phyloP scores from a whole-genome alignment of 331 rosid genomes.

The Dryas integrifolia region DNA sequence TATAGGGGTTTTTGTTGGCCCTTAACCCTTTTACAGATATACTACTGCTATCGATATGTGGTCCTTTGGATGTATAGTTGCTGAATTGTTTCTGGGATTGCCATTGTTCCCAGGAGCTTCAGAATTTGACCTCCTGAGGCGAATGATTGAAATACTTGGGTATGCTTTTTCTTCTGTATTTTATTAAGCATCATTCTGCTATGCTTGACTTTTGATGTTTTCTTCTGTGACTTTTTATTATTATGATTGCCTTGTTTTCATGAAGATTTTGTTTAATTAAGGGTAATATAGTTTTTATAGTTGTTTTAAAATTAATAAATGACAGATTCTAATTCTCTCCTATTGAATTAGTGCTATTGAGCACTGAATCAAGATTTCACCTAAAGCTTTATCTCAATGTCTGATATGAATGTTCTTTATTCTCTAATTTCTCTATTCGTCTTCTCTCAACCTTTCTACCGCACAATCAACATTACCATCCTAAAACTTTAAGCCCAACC shows the following conservation, averaged over 20 bases:
- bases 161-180: conserved; percentile 38
- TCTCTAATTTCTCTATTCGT: background rate
- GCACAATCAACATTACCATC: background rate
- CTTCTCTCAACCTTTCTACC: background rate
- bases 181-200: background rate
- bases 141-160: conserved; percentile 97
- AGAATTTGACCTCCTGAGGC: conserved; percentile 84
- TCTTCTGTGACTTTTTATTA: background rate
- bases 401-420: background rate
- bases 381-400: background rate
- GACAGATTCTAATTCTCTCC: background rate
- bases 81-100: conserved; percentile 93
- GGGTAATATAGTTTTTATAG: background rate
- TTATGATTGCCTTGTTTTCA: background rate
- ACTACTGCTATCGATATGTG: conserved; percentile 97
- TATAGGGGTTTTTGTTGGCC: conserved; percentile 22
- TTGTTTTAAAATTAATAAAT: background rate
- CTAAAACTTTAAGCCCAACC: background rate
- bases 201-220: background rate
- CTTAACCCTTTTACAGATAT: conserved; percentile 67
- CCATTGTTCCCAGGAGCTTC: conserved; percentile 99
- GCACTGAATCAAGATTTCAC: background rate
- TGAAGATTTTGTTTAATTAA: background rate
- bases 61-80: conserved; percentile 99
- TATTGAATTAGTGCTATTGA: background rate